phyloP scores from a whole-genome alignment of 73 alveolate genomes.

The Symbiodinium natans region DNA sequence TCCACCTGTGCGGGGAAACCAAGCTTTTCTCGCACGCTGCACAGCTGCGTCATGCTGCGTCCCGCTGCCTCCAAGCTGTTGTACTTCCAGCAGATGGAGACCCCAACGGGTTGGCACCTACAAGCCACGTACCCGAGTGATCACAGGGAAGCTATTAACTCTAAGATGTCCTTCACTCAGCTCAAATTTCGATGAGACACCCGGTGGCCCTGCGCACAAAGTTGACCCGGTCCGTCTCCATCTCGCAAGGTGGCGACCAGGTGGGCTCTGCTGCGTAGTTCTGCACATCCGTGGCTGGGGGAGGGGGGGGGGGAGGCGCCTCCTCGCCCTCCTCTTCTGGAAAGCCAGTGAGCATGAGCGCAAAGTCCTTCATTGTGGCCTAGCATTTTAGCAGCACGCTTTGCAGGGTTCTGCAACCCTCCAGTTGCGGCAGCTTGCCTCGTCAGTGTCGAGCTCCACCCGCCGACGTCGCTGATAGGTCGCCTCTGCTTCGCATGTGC shows the following conservation, averaged over 20 bases:
- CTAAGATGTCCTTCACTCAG: too few relatives aligned
- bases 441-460: conserved; percentile 52
- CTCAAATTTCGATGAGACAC: neutral
- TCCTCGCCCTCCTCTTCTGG: conserved; percentile 31
- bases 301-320: neutral
- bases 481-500: neutral
- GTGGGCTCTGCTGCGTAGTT: too few relatives aligned
- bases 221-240: conserved; percentile 13
- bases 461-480: conserved; percentile 51
- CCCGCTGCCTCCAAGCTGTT: conserved; percentile 46
- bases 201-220: conserved; percentile 68
- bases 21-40: too few relatives aligned
- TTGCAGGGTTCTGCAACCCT: neutral
- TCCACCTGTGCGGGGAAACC: conserved; percentile 7
- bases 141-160: too few relatives aligned
- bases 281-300: too few relatives aligned
- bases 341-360: conserved; percentile 76
- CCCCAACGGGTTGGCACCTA: conserved; percentile 78
- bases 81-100: conserved; percentile 61
- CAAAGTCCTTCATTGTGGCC: conserved; percentile 86
- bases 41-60: too few relatives aligned
- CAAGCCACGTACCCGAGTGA: too few relatives aligned
- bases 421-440: neutral
- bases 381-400: neutral
- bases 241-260: neutral